Conservation (phyloP, 2,329 filamentous ascomycete species). For the Zarea fungicola region DNA sequence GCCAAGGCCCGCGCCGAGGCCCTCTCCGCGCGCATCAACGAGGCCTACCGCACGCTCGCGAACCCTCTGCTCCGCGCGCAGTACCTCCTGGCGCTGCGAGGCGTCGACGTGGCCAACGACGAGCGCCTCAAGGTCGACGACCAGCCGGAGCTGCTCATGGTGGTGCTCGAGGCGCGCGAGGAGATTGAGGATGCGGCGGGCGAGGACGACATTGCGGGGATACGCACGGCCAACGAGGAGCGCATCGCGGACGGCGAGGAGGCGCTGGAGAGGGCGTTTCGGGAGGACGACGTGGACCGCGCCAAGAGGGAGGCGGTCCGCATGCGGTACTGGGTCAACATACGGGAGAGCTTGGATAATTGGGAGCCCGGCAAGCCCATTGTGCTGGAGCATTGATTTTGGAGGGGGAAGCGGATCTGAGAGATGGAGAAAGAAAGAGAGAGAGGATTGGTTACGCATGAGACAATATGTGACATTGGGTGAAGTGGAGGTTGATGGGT, state of each 20-base stretch:
- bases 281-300: constrained; percentile 54
- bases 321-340: constrained; percentile 86
- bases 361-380: constrained; percentile 75
- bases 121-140: constrained; percentile 67
- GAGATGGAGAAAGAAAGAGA: not conserved
- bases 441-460: not conserved
- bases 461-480: not conserved
- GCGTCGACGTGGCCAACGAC: constrained; percentile 73
- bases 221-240: constrained; percentile 62
- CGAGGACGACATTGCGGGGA: constrained; percentile 57
- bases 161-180: constrained; percentile 76
- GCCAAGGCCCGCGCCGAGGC: constrained; percentile 63
- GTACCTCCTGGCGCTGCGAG: constrained; percentile 71
- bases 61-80: constrained; percentile 80
- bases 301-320: constrained; percentile 70
- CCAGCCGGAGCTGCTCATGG: constrained; percentile 64
- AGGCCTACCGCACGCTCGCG: constrained; percentile 80
- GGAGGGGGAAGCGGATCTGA: not conserved
- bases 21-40: constrained; percentile 78
- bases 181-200: constrained; percentile 63
- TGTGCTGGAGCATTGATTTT: constrained; percentile 48
- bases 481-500: too few relatives aligned
- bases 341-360: constrained; percentile 70
- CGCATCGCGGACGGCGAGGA: constrained; percentile 61
- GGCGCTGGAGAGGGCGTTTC: constrained; percentile 60